Base-by-base conservation (phyloP, 768 basidiomycete species). In the Lactarius evosmus region DNA sequence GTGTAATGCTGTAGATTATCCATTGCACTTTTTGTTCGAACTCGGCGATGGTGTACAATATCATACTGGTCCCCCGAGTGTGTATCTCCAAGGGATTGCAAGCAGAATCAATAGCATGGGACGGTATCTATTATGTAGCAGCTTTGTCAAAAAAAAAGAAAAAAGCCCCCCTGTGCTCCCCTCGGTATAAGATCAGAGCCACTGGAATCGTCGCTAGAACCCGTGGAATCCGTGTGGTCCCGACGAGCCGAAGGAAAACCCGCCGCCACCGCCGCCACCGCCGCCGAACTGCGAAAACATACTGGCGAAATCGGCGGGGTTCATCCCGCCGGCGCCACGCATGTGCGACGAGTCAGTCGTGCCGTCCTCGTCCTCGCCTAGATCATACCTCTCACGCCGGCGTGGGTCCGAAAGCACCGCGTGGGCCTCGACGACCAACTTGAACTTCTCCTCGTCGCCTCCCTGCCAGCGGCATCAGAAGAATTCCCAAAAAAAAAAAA, bases 401-500 rank as follows among this genome's bases (percentile, higher is more conserved):
- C 77, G 78, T 1, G 91, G 82, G 68, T 95, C 93, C 0, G 90
- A 92, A 2, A 95, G 84, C 4, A 95, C 88, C 8, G 85, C 82
- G 66, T 95, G 81, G 2, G 92, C 91, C 74, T 94, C 93, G 0
- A 80, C 85, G 33, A 93, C 87, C 25, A 93, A 81, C 75, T 98
- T 97, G 84, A 98, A 98, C 69, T 92, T 90, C 72, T 97, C 96
- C 70, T 96, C 95, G 72, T 94, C 92, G 32, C 95, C 95, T 30
- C 95, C 94, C 87, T 92, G 64, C 7, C 16, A 19, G 25, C 4
- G 19, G 12, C 34, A 34, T 50, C 19, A 51, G 17, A 44, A 11
- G 2, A 9, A n/a, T n/a, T n/a, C n/a, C n/a, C n/a, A n/a, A n/a
- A n/a, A 19, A 25, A 16, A 12, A 6, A 40, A 17, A 44, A 69